phyloP scores from a whole-genome alignment of 2,329 filamentous ascomycete species.

The Hirsutella minnesotensis region DNA sequence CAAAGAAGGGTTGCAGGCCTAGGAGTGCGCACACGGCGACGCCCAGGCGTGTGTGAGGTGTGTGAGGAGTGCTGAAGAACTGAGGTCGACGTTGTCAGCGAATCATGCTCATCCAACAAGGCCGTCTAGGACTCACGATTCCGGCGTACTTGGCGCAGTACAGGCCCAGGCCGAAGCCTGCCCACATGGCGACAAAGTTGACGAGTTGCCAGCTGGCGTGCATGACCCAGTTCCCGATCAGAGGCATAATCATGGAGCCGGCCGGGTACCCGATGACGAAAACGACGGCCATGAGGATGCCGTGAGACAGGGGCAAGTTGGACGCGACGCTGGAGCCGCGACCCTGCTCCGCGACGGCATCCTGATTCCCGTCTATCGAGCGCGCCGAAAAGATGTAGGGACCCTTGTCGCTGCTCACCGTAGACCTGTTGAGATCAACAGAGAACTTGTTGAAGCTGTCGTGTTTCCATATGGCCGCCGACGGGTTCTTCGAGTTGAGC shows the following conservation, averaged over 20 bases:
- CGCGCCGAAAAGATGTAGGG: constrained; percentile 29
- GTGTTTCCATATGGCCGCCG: constrained; percentile 32
- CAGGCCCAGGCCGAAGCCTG: constrained; percentile 46
- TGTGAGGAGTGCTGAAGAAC: constrained; percentile 42
- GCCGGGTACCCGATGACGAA: constrained; percentile 48
- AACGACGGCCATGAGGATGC: constrained; percentile 48
- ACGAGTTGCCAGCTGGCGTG: constrained; percentile 45
- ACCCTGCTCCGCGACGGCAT: neutral
- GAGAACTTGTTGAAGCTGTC: constrained; percentile 29
- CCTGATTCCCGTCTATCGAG: constrained; percentile 1
- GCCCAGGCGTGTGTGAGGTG: constrained; percentile 44
- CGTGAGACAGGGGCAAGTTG: constrained; percentile 32
- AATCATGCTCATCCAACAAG: neutral
- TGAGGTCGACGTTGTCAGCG: constrained; percentile 13
- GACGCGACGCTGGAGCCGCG: constrained; percentile 1
- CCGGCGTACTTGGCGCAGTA: constrained; percentile 27
- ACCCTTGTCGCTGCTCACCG: constrained; percentile 35
- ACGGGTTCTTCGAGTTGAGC: constrained; percentile 28
- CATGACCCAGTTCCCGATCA: constrained; percentile 43
- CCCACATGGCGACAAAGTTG: constrained; percentile 45
- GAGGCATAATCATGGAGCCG: constrained; percentile 47
- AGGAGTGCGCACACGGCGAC: constrained; percentile 41
- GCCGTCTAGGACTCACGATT: constrained; percentile 24
- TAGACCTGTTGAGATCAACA: constrained; percentile 36
- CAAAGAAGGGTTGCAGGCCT: constrained; percentile 45